phyloP scores from a whole-genome alignment of 352 stramenopile species.

The Globisporangium yorkense region DNA sequence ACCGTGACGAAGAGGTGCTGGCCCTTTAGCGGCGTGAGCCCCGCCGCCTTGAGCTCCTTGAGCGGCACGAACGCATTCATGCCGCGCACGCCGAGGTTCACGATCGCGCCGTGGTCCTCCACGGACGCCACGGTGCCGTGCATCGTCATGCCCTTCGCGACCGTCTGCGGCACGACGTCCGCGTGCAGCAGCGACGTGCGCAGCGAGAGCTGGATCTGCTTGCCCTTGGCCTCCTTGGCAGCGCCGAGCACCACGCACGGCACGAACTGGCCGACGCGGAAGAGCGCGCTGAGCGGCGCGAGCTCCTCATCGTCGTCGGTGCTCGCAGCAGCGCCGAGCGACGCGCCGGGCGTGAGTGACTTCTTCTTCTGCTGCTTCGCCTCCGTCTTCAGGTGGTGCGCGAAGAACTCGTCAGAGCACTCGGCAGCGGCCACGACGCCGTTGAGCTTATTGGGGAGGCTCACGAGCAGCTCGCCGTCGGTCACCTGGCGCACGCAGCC shows the following conservation, averaged over 20 bases:
- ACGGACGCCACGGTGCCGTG: constrained; percentile 86
- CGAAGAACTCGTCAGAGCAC: constrained; percentile 76
- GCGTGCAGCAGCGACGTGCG: constrained; percentile 83
- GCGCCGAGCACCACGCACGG: constrained; percentile 73
- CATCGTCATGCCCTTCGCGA: constrained; percentile 70
- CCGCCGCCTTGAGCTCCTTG: constrained; percentile 53
- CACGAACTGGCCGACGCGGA: constrained; percentile 80
- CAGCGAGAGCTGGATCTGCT: constrained; percentile 90
- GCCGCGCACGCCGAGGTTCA: constrained; percentile 86
- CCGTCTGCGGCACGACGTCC: constrained; percentile 48
- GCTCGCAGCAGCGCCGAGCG: not conserved
- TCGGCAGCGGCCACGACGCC: constrained; percentile 83
- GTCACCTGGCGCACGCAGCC: constrained; percentile 88
- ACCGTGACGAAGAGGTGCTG: constrained; percentile 71
- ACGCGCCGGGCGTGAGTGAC: constrained; percentile 11
- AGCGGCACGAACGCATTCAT: constrained; percentile 70
- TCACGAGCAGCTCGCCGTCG: constrained; percentile 80
- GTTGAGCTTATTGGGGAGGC: constrained; percentile 92
- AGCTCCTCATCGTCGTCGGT: constrained; percentile 25
- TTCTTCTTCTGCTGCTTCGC: constrained; percentile 21
- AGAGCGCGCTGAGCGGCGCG: constrained; percentile 48
- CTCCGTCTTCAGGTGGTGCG: constrained; percentile 17
- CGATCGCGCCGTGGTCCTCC: constrained; percentile 93
- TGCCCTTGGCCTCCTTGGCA: constrained; percentile 65
- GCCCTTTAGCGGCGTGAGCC: constrained; percentile 29